These are phyloP conservation scores for Phalaenopsis equestris DNA, from an alignment of 106 monocot species.

Conservation along the genomic window DNA sequence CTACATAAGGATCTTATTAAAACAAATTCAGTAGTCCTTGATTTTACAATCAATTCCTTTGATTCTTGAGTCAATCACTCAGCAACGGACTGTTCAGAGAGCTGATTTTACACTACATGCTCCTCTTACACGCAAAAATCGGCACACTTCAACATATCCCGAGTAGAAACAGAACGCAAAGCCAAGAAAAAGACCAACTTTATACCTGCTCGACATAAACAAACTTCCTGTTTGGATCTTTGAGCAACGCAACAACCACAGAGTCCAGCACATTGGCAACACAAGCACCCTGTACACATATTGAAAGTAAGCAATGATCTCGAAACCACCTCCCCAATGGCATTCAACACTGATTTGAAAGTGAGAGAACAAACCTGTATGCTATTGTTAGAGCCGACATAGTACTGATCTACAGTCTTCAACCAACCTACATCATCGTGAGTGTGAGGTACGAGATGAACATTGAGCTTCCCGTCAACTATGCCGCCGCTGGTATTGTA, in stretches of 20 bases:
- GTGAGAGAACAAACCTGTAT: constrained; percentile 44
- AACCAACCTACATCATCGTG: constrained; percentile 98
- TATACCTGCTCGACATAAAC: constrained; percentile 41
- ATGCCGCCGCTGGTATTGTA: constrained; percentile 50
- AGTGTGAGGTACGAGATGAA: constrained; percentile 73
- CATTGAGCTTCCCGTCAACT: constrained; percentile 70
- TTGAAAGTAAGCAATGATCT: neutral
- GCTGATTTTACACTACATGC: neutral
- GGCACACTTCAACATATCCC: neutral
- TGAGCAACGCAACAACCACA: constrained; percentile 33
- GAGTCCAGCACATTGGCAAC: constrained; percentile 49
- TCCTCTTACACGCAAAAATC: neutral
- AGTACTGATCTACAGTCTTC: constrained; percentile 96
- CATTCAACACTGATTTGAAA: neutral
- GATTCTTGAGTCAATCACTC: constrained; percentile 1
- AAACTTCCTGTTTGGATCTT: constrained; percentile 37
- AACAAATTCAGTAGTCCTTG: neutral
- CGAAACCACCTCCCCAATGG: neutral
- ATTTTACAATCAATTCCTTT: neutral
- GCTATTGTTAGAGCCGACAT: constrained; percentile 69
- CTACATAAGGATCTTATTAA: neutral
- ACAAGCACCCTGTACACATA: constrained; percentile 29
- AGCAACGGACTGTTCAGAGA: neutral
- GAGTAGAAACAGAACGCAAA: neutral
- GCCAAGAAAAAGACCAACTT: neutral